Conservation (phyloP, 306 rosid genomes). For the Lathyrus sativus region DNA sequence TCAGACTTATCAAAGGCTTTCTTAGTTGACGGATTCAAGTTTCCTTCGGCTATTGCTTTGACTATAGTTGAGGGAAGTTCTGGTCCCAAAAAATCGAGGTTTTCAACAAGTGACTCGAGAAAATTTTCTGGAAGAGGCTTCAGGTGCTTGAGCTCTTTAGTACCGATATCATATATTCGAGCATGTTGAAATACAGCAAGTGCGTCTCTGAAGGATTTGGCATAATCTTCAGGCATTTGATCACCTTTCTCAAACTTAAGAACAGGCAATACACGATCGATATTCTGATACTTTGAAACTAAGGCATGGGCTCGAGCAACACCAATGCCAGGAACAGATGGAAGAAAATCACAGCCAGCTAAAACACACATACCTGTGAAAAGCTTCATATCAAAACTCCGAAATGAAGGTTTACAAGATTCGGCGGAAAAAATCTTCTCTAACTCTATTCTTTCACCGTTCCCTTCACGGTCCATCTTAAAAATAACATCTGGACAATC, state of each 20-base stretch:
- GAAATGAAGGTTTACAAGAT: conserved; percentile 65
- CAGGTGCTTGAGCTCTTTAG: conserved; percentile 74
- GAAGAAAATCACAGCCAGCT: conserved; percentile 97
- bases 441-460: conserved; percentile 73
- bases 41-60: conserved; percentile 80
- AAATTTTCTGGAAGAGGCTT: conserved; percentile 61
- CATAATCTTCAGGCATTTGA: conserved; percentile 79
- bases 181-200: conserved; percentile 87
- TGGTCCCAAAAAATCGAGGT: conserved; percentile 85
- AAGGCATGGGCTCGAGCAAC: conserved; percentile 79
- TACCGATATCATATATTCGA: conserved; percentile 68
- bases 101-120: conserved; percentile 57
- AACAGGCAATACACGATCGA: conserved; percentile 80
- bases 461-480: conserved; percentile 89
- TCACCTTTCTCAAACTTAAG: conserved; percentile 67
- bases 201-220: conserved; percentile 73
- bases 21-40: conserved; percentile 78
- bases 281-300: conserved; percentile 75
- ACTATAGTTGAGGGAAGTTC: conserved; percentile 75
- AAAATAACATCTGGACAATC: conserved; percentile 89
- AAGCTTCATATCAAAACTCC: conserved; percentile 60
- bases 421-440: conserved; percentile 60
- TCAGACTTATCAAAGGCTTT: conserved; percentile 63
- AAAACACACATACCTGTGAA: conserved; percentile 89
- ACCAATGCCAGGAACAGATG: conserved; percentile 96